Evolutionary conservation across 805 yeast species (phyloP).

Genomic region (Wickerhamiella qilinensis): DNA sequence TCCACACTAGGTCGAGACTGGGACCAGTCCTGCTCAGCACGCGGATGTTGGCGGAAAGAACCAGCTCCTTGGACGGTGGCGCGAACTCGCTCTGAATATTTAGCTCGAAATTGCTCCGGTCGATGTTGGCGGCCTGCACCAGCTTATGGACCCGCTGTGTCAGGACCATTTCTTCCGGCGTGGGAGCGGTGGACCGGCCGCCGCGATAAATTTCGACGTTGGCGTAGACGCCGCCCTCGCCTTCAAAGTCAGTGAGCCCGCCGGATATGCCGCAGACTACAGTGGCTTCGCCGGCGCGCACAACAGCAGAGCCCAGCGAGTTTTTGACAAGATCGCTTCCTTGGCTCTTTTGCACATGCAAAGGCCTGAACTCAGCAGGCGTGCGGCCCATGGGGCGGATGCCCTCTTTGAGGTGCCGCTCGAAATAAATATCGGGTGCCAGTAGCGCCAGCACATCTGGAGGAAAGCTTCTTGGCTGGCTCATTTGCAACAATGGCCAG

Average conservation of each 20-base stretch:
- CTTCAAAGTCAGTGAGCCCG: constrained; percentile 36
- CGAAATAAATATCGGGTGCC: constrained; percentile 71
- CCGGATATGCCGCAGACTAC: constrained; percentile 58
- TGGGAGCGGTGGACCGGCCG: constrained; percentile 52
- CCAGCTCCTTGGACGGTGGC: constrained; percentile 29
- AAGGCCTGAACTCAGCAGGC: constrained; percentile 54
- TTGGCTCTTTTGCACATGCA: constrained; percentile 23
- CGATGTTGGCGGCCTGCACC: constrained; percentile 38
- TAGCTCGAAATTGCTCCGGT: constrained; percentile 25
- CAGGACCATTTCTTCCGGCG: constrained; percentile 67
- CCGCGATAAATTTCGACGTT: constrained; percentile 67
- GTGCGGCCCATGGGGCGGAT: constrained; percentile 57
- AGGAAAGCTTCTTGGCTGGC: constrained; percentile 44
- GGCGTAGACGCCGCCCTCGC: constrained; percentile 41
- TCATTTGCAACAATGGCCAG: too few species aligned
- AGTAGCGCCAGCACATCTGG: constrained; percentile 71
- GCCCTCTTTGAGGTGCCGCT: constrained; percentile 60
- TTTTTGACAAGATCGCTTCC: constrained; percentile 9
- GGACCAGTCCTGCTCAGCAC: constrained; percentile 77
- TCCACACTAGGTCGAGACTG: constrained; percentile 59
- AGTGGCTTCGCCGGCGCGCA: constrained; percentile 55
- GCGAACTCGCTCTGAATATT: constrained; percentile 17
- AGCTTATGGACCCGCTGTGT: constrained; percentile 51
- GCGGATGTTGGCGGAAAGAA: constrained; percentile 54
- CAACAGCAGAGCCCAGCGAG: constrained; percentile 51